A percentile compares a stretch with the other conserved stretches of the same genome.
Evolutionary conservation across 2,329 filamentous ascomycete genomes (phyloP).

Genomic region (Dactylellina sp.): DNA sequence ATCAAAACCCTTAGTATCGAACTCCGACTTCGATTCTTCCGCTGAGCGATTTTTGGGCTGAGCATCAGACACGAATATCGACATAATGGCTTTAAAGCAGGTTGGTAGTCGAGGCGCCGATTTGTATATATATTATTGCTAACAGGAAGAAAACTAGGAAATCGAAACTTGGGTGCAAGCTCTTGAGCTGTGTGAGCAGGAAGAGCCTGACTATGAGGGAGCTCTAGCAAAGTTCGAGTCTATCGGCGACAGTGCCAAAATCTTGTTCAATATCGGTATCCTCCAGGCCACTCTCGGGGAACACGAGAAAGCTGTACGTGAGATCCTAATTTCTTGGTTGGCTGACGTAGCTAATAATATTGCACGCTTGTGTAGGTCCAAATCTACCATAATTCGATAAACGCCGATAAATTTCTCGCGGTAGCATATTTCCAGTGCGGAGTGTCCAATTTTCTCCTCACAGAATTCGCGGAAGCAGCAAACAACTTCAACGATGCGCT

Average conservation of each 20-base stretch:
- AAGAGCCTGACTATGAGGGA: slow-evolving; percentile 96
- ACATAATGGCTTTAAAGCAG: slow-evolving; percentile 72
- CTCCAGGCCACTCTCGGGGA: slow-evolving; percentile 97
- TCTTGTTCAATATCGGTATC: slow-evolving; percentile 97
- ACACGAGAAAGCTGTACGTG: slow-evolving; percentile 90
- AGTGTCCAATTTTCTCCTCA: slow-evolving; percentile 95
- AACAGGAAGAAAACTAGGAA: slow-evolving; percentile 72
- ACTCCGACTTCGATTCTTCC: too few species aligned
- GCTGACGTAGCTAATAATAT: background rate
- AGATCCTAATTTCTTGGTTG: background rate
- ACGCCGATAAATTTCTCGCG: slow-evolving; percentile 92
- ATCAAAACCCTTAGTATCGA: too few species aligned
- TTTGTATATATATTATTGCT: background rate
- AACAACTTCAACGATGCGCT: slow-evolving; percentile 99
- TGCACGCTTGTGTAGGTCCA: slow-evolving; percentile 74
- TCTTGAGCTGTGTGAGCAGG: slow-evolving; percentile 91
- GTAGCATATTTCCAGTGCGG: slow-evolving; percentile 99
- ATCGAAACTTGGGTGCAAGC: slow-evolving; percentile 98
- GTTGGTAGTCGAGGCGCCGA: slow-evolving; percentile 63
- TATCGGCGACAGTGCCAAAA: slow-evolving; percentile 96
- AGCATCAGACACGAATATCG: too few species aligned
- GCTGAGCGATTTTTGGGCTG: too few species aligned
- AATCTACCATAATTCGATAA: slow-evolving; percentile 90
- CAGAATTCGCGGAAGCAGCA: slow-evolving; percentile 95
- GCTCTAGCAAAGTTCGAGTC: slow-evolving; percentile 83